Conservation (phyloP, 1,284 basidiomycete species). For the Mixia osmundae region DNA sequence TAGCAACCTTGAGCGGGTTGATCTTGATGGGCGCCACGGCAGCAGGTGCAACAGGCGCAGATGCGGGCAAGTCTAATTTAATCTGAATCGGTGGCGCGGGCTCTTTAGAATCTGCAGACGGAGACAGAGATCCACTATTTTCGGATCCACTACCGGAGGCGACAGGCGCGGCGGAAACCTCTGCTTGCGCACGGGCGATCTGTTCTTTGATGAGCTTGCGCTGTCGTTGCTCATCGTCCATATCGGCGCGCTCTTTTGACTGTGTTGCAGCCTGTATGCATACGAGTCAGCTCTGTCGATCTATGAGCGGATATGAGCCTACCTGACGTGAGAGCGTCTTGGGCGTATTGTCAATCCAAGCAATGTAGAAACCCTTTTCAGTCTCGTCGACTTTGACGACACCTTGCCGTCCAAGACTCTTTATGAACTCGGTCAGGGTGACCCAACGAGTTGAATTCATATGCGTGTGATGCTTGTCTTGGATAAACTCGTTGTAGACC, state of each 20-base stretch:
- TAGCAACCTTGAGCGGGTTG: constrained; percentile 29
- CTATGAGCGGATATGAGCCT: constrained; percentile 45
- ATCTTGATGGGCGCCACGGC: constrained; percentile 24
- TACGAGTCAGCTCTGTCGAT: too few relatives aligned
- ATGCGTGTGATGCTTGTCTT: constrained; percentile 81
- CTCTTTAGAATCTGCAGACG: constrained; percentile 22
- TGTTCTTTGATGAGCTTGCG: constrained; percentile 74
- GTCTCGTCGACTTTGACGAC: constrained; percentile 86
- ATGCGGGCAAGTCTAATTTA: constrained; percentile 4
- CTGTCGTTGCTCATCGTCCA: constrained; percentile 85
- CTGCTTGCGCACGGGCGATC: constrained; percentile 52
- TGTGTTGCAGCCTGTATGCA: constrained; percentile 49
- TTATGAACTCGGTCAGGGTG: constrained; percentile 78
- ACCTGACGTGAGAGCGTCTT: constrained; percentile 73
- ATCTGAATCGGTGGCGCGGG: constrained; percentile 6
- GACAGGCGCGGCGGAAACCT: constrained; percentile 21
- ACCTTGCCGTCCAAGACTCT: constrained; percentile 68
- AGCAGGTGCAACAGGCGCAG: constrained; percentile 8
- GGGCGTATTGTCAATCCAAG: constrained; percentile 90
- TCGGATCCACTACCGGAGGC: constrained; percentile 1
- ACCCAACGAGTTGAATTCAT: constrained; percentile 99
- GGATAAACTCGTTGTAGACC: constrained; percentile 95
- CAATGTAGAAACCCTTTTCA: constrained; percentile 89
- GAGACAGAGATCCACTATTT: constrained; percentile 1
- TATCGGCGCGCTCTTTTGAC: constrained; percentile 77